These are phyloP conservation scores for Miamiensis avidus DNA, from an alignment of 169 alveolate species.

Conservation along the genomic window DNA sequence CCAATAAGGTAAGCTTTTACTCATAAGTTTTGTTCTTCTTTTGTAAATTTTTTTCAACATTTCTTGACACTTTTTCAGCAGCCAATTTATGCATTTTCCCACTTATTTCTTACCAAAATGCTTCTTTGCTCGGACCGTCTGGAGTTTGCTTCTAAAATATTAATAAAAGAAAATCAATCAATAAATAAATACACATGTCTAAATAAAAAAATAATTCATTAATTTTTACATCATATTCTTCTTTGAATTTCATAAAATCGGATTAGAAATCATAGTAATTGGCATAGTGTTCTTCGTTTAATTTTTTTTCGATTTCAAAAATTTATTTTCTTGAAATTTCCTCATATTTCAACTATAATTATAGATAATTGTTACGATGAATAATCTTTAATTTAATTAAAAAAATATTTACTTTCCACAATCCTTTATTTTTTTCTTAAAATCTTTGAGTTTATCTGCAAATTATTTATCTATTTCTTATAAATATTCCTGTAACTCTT, in stretches of 20 bases:
- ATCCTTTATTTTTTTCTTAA: constrained; percentile 38
- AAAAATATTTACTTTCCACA: constrained; percentile 14
- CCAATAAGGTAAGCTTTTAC: constrained; percentile 28
- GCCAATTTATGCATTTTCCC: constrained; percentile 55
- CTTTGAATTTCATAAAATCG: constrained; percentile 57
- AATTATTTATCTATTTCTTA: constrained; percentile 51
- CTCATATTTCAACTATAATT: constrained; percentile 31
- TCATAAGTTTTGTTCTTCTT: constrained; percentile 36
- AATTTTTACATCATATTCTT: constrained; percentile 33
- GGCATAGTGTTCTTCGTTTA: constrained; percentile 45
- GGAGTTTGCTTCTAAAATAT: constrained; percentile 27
- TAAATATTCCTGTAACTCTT: constrained; percentile 45
- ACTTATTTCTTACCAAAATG: constrained; percentile 53
- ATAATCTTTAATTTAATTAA: constrained; percentile 12
- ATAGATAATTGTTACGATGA: background rate
- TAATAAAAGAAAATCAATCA: too few relatives aligned
- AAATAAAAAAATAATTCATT: too few relatives aligned
- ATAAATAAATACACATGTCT: too few relatives aligned
- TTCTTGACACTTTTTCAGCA: constrained; percentile 55
- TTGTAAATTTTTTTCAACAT: constrained; percentile 27
- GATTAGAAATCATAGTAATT: constrained; percentile 54
- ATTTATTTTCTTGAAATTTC: constrained; percentile 31
- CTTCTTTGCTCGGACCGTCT: constrained; percentile 43
- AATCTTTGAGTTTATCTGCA: constrained; percentile 33
- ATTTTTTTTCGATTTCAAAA: constrained; percentile 32